Evolutionary conservation across 371 early-diverging fungal genomes (phyloP).

Genomic region (Conidiobolus coronatus): DNA sequence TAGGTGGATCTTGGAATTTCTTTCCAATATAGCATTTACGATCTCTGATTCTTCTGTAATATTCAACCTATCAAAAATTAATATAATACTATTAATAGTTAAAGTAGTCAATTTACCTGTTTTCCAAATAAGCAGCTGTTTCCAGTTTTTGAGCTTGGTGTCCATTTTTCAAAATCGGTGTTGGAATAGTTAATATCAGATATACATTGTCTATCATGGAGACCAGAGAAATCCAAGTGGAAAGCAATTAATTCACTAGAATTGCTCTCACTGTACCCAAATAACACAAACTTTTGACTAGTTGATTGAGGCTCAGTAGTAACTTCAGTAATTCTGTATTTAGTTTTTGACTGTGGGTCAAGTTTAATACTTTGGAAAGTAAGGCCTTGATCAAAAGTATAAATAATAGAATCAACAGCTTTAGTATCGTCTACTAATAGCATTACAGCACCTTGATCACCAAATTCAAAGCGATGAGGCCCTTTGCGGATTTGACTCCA

Average conservation of each 20-base stretch:
- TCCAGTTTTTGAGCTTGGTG: conserved; percentile 20
- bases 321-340: conserved; percentile 28
- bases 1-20: conserved; percentile 31
- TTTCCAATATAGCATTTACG: conserved; percentile 56
- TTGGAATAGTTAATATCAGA: conserved; percentile 10
- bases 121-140: no score
- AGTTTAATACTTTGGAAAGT: conserved; percentile 31
- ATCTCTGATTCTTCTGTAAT: conserved; percentile 51
- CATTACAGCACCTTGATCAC: conserved; percentile 58
- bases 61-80: conserved; percentile 61
- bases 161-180: conserved; percentile 61
- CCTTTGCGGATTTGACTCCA: conserved; percentile 50
- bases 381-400: conserved; percentile 33
- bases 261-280: conserved; percentile 19
- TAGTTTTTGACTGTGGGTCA: conserved; percentile 15
- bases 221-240: conserved; percentile 51
- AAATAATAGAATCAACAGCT: conserved; percentile 36
- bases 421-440: conserved; percentile 45
- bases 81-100: conserved; percentile 21
- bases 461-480: conserved; percentile 62
- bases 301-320: conserved; percentile 49
- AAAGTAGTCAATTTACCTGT: conserved; percentile 5
- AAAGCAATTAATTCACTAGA: conserved; percentile 22
- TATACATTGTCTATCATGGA: conserved; percentile 33
- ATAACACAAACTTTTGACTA: conserved; percentile 39